phyloP scores from a whole-genome alignment of 441 rosid genomes.

The Pelargonium australe region DNA sequence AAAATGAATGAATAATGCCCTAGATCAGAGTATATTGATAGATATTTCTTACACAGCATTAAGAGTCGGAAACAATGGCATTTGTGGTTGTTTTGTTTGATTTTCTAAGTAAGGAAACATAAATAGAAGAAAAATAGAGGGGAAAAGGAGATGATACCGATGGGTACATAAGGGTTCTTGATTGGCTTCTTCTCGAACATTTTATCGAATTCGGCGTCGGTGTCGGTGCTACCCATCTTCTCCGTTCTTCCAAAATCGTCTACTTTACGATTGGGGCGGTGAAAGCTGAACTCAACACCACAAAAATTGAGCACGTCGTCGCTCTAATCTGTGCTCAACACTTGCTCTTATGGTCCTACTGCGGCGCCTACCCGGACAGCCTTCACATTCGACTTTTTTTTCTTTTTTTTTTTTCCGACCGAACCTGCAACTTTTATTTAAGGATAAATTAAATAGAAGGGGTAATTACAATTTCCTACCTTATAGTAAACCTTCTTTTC shows the following conservation, averaged over 20 bases:
- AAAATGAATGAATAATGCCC: not conserved
- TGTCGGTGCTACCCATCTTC: slow-evolving; percentile 53
- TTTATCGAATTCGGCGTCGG: slow-evolving; percentile 61
- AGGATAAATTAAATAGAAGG: no score
- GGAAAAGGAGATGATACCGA: slow-evolving; percentile 39
- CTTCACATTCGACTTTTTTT: no score
- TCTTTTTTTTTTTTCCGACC: no score
- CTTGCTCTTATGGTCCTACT: no score
- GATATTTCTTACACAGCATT: not conserved
- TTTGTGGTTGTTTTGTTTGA: not conserved
- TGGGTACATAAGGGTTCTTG: slow-evolving; percentile 78
- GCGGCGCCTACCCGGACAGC: no score
- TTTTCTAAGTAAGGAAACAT: not conserved
- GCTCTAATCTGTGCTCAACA: not conserved
- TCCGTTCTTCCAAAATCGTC: slow-evolving; percentile 1
- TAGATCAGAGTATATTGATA: not conserved
- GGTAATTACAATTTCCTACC: no score
- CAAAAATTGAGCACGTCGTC: not conserved
- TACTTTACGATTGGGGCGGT: not conserved
- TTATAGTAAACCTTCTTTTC: no score
- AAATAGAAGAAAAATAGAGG: not conserved
- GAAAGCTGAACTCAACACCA: not conserved
- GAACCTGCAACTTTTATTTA: no score
- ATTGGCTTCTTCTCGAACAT: slow-evolving; percentile 62
- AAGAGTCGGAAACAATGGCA: not conserved